These are phyloP conservation scores for Neopestalotiopsis rosae DNA, from an alignment of 2,329 filamentous ascomycete genomes.

Conservation along the genomic window DNA sequence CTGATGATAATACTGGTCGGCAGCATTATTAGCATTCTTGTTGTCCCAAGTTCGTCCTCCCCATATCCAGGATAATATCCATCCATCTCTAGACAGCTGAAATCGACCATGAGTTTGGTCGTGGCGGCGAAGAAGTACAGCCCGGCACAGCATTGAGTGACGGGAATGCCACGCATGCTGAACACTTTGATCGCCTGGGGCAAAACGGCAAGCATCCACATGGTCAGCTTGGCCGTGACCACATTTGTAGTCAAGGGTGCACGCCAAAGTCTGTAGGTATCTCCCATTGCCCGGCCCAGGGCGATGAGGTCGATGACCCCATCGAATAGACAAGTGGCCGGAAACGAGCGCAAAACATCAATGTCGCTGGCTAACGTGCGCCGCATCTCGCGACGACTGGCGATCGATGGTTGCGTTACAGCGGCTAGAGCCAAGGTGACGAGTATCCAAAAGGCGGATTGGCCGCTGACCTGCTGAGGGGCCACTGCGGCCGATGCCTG, in stretches of 20 bases:
- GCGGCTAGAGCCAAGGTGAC: neutral
- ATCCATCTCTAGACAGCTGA: neutral
- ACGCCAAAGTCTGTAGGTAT: no score
- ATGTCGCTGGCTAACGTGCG: neutral
- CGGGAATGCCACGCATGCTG: neutral
- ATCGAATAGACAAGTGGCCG: neutral
- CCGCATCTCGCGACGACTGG: neutral
- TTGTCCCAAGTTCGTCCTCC: no score
- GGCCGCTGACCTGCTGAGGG: neutral
- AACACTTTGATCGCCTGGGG: neutral
- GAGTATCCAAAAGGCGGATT: neutral
- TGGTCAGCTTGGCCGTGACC: neutral
- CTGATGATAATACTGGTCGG: no score
- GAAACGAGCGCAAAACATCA: neutral
- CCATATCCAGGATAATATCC: no score
- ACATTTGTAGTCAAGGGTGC: neutral
- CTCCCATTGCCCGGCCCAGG: neutral
- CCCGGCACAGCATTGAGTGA: neutral
- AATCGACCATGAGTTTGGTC: neutral
- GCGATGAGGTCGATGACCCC: neutral
- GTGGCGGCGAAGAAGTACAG: neutral
- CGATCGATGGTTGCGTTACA: neutral
- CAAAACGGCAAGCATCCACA: neutral
- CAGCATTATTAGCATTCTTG: no score
- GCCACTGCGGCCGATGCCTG: neutral